Conservation (phyloP, 2,329 filamentous ascomycete species). For the Beauveria caledonica region DNA sequence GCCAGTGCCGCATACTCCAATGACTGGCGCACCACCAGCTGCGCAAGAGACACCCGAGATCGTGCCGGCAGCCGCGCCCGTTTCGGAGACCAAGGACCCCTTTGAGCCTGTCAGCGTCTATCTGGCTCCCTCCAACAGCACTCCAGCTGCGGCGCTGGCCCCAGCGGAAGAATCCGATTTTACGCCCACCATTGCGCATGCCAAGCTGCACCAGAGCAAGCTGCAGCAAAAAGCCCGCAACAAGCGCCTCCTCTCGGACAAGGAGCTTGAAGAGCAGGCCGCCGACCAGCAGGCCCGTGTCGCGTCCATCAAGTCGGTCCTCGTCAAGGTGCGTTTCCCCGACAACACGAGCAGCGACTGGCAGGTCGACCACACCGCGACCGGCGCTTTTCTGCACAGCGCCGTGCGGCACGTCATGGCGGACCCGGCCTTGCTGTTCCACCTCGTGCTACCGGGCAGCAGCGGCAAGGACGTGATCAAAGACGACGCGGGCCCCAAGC, state of each 20-base stretch:
- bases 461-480: slow-evolving; percentile 35
- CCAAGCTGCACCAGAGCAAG: slow-evolving; percentile 62
- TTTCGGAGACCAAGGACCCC: slow-evolving; percentile 19
- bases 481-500: slow-evolving; percentile 37
- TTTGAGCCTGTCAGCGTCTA: slow-evolving; percentile 60
- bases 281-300: slow-evolving; percentile 57
- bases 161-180: slow-evolving; percentile 67
- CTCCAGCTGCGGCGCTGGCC: slow-evolving; percentile 64
- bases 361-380: slow-evolving; percentile 59
- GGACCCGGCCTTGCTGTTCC: slow-evolving; percentile 57
- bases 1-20: not conserved
- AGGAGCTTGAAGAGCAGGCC: slow-evolving; percentile 65
- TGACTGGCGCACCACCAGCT: not conserved
- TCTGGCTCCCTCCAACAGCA: slow-evolving; percentile 64
- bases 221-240: slow-evolving; percentile 58
- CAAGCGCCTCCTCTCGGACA: slow-evolving; percentile 71
- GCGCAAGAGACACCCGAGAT: not conserved
- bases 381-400: slow-evolving; percentile 62
- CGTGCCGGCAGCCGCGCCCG: slow-evolving; percentile 7
- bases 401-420: slow-evolving; percentile 68
- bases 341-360: slow-evolving; percentile 74
- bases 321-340: slow-evolving; percentile 77
- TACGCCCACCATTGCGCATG: slow-evolving; percentile 66
- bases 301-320: slow-evolving; percentile 57
- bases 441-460: slow-evolving; percentile 55